phyloP scores from a whole-genome alignment of 2,329 filamentous ascomycete genomes.

The Pseudofabraea citricarpa region DNA sequence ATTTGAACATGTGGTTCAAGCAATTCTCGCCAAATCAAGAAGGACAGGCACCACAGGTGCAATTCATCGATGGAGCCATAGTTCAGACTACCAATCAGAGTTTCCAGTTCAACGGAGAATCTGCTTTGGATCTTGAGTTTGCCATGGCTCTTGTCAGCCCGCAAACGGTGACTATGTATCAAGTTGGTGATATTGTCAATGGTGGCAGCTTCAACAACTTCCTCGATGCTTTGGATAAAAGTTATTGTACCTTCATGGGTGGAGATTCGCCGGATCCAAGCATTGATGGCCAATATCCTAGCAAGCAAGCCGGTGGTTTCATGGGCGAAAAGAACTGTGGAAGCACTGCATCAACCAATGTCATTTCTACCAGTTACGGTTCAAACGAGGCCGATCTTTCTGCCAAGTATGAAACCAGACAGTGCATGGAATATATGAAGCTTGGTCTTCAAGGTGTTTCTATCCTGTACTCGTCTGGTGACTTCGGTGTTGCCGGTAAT shows the following conservation, averaged over 20 bases:
- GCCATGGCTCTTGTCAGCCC: slow-evolving; percentile 47
- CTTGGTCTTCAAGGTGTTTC: slow-evolving; percentile 47
- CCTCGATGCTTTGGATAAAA: slow-evolving; percentile 38
- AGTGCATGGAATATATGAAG: slow-evolving; percentile 54
- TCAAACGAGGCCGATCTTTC: slow-evolving; percentile 47
- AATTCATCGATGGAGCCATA: slow-evolving; percentile 30
- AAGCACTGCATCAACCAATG: slow-evolving; percentile 40
- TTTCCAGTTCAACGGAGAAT: slow-evolving; percentile 36
- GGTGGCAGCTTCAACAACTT: slow-evolving; percentile 25
- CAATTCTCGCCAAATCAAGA: slow-evolving; percentile 37
- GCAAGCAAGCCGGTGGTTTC: slow-evolving; percentile 27
- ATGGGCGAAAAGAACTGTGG: slow-evolving; percentile 41
- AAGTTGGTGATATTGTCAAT: slow-evolving; percentile 33
- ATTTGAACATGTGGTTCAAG: slow-evolving; percentile 44
- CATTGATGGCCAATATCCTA: slow-evolving; percentile 32
- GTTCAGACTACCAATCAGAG: slow-evolving; percentile 31
- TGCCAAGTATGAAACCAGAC: slow-evolving; percentile 42
- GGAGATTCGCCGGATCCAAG: slow-evolving; percentile 32
- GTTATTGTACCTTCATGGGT: slow-evolving; percentile 39
- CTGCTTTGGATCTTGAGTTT: slow-evolving; percentile 31
- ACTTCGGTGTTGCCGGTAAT: slow-evolving; percentile 41
- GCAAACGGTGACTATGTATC: slow-evolving; percentile 44
- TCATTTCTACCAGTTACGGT: slow-evolving; percentile 50
- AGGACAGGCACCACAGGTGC: slow-evolving; percentile 32
- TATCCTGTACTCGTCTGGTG: slow-evolving; percentile 46